These are phyloP conservation scores for Metschnikowia gruessii DNA, from an alignment of 805 yeast species.

Conservation along the genomic window DNA sequence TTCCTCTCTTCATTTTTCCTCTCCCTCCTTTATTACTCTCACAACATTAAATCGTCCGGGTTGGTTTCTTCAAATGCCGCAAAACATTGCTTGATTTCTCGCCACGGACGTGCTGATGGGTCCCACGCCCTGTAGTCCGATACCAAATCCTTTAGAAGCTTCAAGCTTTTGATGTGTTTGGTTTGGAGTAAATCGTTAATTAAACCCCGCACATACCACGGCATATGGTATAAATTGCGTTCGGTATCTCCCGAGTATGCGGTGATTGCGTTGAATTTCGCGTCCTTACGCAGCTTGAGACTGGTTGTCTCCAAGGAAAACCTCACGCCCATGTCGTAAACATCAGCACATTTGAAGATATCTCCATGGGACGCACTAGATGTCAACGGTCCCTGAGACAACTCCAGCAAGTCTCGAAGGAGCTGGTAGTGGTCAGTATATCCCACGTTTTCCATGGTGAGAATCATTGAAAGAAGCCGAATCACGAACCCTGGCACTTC, in stretches of 20 bases:
- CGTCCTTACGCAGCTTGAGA: constrained; percentile 15
- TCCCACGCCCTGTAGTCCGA: constrained; percentile 30
- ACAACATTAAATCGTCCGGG: constrained; percentile 25
- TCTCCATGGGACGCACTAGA: constrained; percentile 24
- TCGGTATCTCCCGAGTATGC: constrained; percentile 8
- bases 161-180: constrained; percentile 28
- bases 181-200: constrained; percentile 33
- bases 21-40: not conserved
- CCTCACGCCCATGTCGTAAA: constrained; percentile 30
- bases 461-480: constrained; percentile 26
- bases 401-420: constrained; percentile 29
- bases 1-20: too few species aligned
- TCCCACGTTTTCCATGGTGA: constrained; percentile 37
- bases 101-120: constrained; percentile 29
- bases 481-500: constrained; percentile 30
- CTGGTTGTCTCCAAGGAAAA: constrained; percentile 39
- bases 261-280: not conserved
- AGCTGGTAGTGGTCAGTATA: constrained; percentile 29
- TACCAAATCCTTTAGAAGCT: constrained; percentile 26
- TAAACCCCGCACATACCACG: constrained; percentile 41
- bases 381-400: constrained; percentile 25
- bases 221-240: constrained; percentile 27
- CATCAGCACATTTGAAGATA: constrained; percentile 22
- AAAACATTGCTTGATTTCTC: constrained; percentile 32
- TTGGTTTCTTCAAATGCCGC: constrained; percentile 33